Evolutionary conservation across 2,329 filamentous ascomycete genomes (phyloP).

Genomic region (Colletotrichum australisinense): DNA sequence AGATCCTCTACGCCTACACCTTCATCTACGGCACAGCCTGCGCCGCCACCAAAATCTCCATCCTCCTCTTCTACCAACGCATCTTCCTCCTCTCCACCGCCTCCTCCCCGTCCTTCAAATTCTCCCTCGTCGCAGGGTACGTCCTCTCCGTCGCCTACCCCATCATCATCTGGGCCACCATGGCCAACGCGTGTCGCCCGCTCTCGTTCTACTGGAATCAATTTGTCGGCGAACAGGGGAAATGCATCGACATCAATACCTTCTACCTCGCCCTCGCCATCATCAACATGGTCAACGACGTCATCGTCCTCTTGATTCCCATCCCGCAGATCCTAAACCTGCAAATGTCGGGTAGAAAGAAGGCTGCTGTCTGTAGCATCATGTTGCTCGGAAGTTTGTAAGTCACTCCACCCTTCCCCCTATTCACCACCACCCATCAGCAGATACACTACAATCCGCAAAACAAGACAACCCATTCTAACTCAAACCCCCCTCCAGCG

Average conservation of each 20-base stretch:
- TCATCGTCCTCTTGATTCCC: constrained; percentile 30
- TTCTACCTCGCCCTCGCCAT: constrained; percentile 30
- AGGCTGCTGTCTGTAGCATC: constrained; percentile 29
- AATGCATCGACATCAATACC: constrained; percentile 18
- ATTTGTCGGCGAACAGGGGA: constrained; percentile 18
- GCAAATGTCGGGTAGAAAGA: constrained; percentile 30
- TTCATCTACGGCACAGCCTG: constrained; percentile 33
- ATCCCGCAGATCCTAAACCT: constrained; percentile 32
- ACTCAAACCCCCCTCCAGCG: background rate
- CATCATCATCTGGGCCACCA: constrained; percentile 30
- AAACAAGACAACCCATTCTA: background rate
- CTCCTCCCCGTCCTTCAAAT: background rate
- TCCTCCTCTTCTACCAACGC: constrained; percentile 35
- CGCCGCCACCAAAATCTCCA: constrained; percentile 35
- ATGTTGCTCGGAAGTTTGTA: constrained; percentile 33
- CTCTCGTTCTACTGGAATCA: constrained; percentile 34
- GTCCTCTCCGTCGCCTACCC: constrained; percentile 25
- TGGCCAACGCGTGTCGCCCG: constrained; percentile 27
- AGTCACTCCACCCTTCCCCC: background rate
- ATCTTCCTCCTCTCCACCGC: constrained; percentile 18
- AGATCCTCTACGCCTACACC: constrained; percentile 35
- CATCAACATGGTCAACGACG: constrained; percentile 33
- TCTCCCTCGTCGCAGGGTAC: constrained; percentile 13
- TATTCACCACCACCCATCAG: no score
- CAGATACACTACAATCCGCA: no score